Evolutionary conservation across 345 rosid genomes (phyloP).

Genomic region (Anastatica hierochuntica): DNA sequence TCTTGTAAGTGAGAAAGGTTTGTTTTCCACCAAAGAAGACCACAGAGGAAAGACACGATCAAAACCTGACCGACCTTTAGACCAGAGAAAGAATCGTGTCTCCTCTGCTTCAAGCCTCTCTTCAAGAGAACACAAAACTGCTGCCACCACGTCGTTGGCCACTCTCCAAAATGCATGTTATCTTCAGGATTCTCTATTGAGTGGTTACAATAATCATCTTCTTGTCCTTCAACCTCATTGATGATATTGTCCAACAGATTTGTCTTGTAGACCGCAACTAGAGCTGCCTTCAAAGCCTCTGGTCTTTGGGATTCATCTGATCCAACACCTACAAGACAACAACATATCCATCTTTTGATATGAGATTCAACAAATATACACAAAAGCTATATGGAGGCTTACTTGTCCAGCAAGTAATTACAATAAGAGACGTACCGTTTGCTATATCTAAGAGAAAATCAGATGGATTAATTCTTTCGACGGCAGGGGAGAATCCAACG

Average conservation of each 20-base stretch:
- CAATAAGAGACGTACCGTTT: constrained; percentile 54
- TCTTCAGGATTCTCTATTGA: neutral
- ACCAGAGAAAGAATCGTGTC: constrained; percentile 72
- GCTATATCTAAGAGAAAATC: constrained; percentile 92
- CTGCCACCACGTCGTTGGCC: constrained; percentile 81
- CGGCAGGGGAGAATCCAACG: constrained; percentile 49
- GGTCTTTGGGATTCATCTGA: constrained; percentile 27
- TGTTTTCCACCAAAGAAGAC: constrained; percentile 84
- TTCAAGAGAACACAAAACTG: constrained; percentile 61
- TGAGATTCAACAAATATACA: neutral
- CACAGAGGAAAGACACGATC: constrained; percentile 61
- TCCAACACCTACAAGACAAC: constrained; percentile 28
- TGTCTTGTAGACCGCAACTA: constrained; percentile 32
- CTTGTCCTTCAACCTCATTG: constrained; percentile 25
- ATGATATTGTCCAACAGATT: constrained; percentile 26
- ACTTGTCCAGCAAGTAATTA: neutral
- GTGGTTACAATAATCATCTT: constrained; percentile 7
- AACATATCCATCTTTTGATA: too few species aligned
- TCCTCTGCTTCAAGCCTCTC: constrained; percentile 72
- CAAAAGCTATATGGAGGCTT: neutral
- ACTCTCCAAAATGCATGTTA: constrained; percentile 39
- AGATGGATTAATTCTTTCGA: constrained; percentile 55
- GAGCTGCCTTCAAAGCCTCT: constrained; percentile 26
- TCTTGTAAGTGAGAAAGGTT: constrained; percentile 42
- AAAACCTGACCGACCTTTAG: constrained; percentile 59